Base-by-base conservation (phyloP, 176 grass and related monocot species). In the Echinochloa phyllopogon region DNA sequence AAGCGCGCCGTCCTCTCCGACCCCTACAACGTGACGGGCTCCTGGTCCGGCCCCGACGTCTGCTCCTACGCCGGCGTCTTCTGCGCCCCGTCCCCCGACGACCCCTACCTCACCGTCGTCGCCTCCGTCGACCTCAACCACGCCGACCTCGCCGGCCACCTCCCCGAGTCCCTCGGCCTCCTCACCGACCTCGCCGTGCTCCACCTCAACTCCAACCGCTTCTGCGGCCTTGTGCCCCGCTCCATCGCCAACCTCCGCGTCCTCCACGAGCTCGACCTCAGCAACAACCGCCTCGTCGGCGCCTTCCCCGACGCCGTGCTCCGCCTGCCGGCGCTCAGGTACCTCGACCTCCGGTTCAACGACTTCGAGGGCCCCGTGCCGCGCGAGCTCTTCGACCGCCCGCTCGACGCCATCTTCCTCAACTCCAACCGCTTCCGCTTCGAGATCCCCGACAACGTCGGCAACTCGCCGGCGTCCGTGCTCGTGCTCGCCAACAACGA, bases 261-360 rank as follows among this genome's bases (percentile, higher is more conserved):
- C 21, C 93, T 98, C 68, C 51, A 90, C 57, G 96, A 98, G 87
- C 87, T 98, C 80, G 96, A 98, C 80, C 72, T 98, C 83, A 98
- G 96, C 93, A 98, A 98, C 93, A 98, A 95, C 91, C 93, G 93
- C 69, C 68, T 98, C 80, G 96, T 89, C 69, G 94, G 94, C 13
- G 74, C 39, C 6, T 97, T 97, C 82, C 94, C 94, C 0, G 58
- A 88, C 78, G 89, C 82, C 62, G 69, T 94, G 78, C 84, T 97
- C 20, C 56, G 53, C 2, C 58, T 94, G 18, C 91, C 84, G 1
- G 33, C 14, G 0, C 88, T 96, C 25, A 47, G 20, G 18, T 96
- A 85, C 89, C 88, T 95, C 65, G 94, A 95, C 86, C 63, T 95
- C 21, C 77, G 94, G 2, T 95, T 61, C 83, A 95, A 95, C 53